Evolutionary conservation across 345 rosid genomes (phyloP).

Genomic region (Lepidium africanum): DNA sequence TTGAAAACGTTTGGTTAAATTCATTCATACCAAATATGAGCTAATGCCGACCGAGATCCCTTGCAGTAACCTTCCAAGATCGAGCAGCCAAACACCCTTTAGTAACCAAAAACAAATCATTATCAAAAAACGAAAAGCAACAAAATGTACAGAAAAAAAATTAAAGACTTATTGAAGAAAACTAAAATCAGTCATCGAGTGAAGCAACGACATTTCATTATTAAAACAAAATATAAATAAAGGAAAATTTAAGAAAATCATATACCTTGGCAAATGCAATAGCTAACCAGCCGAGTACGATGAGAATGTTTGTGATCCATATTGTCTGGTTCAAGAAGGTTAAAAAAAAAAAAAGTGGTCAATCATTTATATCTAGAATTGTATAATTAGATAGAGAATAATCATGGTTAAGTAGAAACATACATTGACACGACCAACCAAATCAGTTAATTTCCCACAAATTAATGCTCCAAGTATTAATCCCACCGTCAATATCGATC

Average conservation of each 20-base stretch:
- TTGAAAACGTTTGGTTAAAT: too few relatives aligned
- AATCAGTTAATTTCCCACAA: constrained; percentile 39
- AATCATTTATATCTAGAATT: too few relatives aligned
- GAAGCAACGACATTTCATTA: too few relatives aligned
- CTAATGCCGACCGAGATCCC: constrained; percentile 69
- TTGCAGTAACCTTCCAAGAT: constrained; percentile 60
- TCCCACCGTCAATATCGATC: constrained; percentile 48
- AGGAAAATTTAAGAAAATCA: not conserved
- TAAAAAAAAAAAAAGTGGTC: too few relatives aligned
- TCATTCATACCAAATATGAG: constrained; percentile 61
- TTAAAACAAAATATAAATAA: too few relatives aligned
- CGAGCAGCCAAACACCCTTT: constrained; percentile 57
- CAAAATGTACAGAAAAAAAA: too few relatives aligned
- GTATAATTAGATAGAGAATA: too few relatives aligned
- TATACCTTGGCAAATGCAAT: constrained; percentile 51
- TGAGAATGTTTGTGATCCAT: constrained; percentile 34
- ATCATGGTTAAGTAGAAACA: not conserved
- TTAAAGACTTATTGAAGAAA: too few relatives aligned
- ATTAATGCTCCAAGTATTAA: constrained; percentile 38
- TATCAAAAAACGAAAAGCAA: too few relatives aligned
- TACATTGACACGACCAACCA: constrained; percentile 43
- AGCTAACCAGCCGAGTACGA: constrained; percentile 41
- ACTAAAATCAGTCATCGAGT: not conserved
- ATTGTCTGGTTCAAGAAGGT: constrained; percentile 54
- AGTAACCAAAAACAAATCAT: too few relatives aligned